Evolutionary conservation across 192 early-diverging fungal genomes (phyloP).

Genomic region (Coemansia sp.): DNA sequence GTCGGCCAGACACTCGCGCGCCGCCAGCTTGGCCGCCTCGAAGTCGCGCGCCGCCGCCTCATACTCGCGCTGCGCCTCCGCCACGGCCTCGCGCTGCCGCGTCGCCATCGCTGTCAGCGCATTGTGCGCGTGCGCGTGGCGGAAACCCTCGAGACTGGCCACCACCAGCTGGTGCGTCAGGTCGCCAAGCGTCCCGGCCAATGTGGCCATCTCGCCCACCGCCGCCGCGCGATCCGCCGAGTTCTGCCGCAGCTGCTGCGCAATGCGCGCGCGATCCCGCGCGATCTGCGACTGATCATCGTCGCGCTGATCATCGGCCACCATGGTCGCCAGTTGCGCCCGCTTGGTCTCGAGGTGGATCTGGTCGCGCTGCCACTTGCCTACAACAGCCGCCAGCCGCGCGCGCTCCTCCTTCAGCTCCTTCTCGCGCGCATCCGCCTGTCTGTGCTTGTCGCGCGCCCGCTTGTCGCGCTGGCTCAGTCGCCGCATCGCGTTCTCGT

Average conservation of each 20-base stretch:
- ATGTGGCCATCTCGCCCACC: slow-evolving; percentile 4
- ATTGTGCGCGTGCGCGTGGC: slow-evolving; percentile 9
- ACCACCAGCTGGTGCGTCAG: slow-evolving; percentile 12
- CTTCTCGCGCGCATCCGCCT: slow-evolving; percentile 28
- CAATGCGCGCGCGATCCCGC: slow-evolving; percentile 18
- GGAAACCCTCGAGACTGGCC: slow-evolving; percentile 17
- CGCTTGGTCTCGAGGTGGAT: slow-evolving; percentile 29
- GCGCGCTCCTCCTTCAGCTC: slow-evolving; percentile 26
- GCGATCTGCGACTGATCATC: not conserved
- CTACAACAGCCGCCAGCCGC: slow-evolving; percentile 6
- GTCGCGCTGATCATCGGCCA: slow-evolving; percentile 23
- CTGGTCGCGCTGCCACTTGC: slow-evolving; percentile 23
- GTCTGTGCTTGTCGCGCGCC: slow-evolving; percentile 30
- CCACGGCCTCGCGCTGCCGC: slow-evolving; percentile 36
- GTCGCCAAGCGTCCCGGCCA: not conserved
- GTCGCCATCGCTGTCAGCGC: slow-evolving; percentile 20
- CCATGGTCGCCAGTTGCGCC: slow-evolving; percentile 25
- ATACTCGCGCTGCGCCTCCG: slow-evolving; percentile 42
- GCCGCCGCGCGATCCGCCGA: slow-evolving; percentile 19
- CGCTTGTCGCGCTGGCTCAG: slow-evolving; percentile 25
- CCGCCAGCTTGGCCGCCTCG: slow-evolving; percentile 50
- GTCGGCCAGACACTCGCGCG: slow-evolving; percentile 48
- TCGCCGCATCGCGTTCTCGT: slow-evolving; percentile 35
- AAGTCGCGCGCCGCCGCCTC: slow-evolving; percentile 48
- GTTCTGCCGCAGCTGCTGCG: slow-evolving; percentile 14